These are phyloP conservation scores for Talaromyces marneffei DNA, from an alignment of 2,329 filamentous ascomycete genomes.

Conservation along the genomic window DNA sequence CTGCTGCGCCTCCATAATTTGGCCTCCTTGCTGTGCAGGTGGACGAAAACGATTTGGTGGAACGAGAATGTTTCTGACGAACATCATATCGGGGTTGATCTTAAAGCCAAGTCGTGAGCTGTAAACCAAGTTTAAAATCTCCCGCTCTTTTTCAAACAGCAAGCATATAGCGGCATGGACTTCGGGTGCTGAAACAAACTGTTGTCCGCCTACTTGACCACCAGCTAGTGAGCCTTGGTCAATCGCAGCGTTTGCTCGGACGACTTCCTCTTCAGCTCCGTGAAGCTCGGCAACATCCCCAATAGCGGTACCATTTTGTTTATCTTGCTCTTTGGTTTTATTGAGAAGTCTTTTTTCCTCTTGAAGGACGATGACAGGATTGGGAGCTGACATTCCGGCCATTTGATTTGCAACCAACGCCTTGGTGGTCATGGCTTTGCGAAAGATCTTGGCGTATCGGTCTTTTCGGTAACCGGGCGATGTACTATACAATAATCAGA, in stretches of 20 bases:
- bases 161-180: slow-evolving; percentile 71
- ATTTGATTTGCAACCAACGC: slow-evolving; percentile 72
- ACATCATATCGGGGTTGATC: slow-evolving; percentile 87
- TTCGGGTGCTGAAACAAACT: slow-evolving; percentile 77
- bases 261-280: slow-evolving; percentile 55
- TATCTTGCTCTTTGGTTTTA: slow-evolving; percentile 17
- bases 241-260: slow-evolving; percentile 42
- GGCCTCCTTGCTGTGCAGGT: slow-evolving; percentile 73
- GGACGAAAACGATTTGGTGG: slow-evolving; percentile 90
- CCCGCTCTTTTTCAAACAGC: slow-evolving; percentile 81
- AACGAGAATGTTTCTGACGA: slow-evolving; percentile 77
- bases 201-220: slow-evolving; percentile 49
- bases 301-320: slow-evolving; percentile 26
- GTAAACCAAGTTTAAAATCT: slow-evolving; percentile 80
- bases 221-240: slow-evolving; percentile 18
- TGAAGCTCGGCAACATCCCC: slow-evolving; percentile 49
- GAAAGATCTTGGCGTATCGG: slow-evolving; percentile 86
- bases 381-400: slow-evolving; percentile 59
- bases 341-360: slow-evolving; percentile 30
- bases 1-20: slow-evolving; percentile 81
- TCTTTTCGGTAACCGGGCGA: slow-evolving; percentile 85
- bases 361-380: slow-evolving; percentile 61
- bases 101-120: slow-evolving; percentile 63
- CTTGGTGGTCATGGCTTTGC: slow-evolving; percentile 69
- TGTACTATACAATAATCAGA: slow-evolving; percentile 48